phyloP scores from a whole-genome alignment of 2,329 filamentous ascomycete genomes.

The Tolypocladium ovalisporum region DNA sequence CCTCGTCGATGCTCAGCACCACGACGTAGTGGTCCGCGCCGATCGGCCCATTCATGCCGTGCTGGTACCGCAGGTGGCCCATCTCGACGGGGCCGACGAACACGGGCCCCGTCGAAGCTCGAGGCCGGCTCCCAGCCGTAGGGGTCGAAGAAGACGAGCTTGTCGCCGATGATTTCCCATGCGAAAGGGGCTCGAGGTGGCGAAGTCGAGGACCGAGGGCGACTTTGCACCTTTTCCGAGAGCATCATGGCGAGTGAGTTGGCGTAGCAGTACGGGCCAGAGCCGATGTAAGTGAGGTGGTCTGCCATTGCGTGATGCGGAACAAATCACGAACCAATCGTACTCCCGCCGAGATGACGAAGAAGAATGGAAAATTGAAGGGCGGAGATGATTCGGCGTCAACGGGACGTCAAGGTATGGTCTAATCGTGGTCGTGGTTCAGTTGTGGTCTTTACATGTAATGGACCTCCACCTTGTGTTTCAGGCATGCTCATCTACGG shows the following conservation, averaged over 20 bases:
- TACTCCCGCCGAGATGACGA: neutral
- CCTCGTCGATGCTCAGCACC: slow-evolving; percentile 2
- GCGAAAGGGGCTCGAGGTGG: slow-evolving; percentile 8
- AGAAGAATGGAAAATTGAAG: neutral
- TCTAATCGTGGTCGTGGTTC: neutral
- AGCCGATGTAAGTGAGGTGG: slow-evolving; percentile 6
- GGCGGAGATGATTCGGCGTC: too few species aligned
- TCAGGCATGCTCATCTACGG: neutral
- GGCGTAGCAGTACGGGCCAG: slow-evolving; percentile 10
- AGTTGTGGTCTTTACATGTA: neutral
- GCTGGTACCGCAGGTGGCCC: slow-evolving; percentile 7
- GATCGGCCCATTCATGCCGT: slow-evolving; percentile 5
- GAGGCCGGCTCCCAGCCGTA: slow-evolving; percentile 8
- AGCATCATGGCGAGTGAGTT: slow-evolving; percentile 9
- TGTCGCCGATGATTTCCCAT: slow-evolving; percentile 8
- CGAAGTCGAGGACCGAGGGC: slow-evolving; percentile 8
- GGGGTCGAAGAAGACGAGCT: slow-evolving; percentile 8
- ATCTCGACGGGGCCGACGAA: slow-evolving; percentile 10
- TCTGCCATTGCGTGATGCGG: neutral
- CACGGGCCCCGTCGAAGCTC: slow-evolving; percentile 6
- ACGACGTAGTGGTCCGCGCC: slow-evolving; percentile 10
- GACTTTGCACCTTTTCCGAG: slow-evolving; percentile 6
- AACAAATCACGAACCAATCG: neutral
- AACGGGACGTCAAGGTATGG: too few species aligned
- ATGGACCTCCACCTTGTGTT: neutral